A percentile compares a stretch with the other conserved stretches of the same genome.
These are phyloP conservation scores for Petrea volubilis DNA, from an alignment of 257 asterid species.

Conservation along the genomic window DNA sequence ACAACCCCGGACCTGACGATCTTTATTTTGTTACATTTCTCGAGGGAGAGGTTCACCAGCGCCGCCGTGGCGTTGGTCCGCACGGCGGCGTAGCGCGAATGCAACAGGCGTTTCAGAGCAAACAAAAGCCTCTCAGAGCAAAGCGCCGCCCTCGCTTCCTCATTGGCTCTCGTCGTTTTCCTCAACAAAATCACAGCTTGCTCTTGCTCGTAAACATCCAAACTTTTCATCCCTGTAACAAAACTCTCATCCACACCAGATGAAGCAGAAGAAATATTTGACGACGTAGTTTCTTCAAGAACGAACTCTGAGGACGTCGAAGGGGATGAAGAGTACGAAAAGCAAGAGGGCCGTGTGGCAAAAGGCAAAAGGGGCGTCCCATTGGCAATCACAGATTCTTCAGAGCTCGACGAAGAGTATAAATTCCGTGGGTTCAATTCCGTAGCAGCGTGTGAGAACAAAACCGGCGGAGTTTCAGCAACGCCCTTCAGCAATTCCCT, in stretches of 20 bases:
- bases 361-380: constrained; percentile 64
- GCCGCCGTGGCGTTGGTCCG: constrained; percentile 81
- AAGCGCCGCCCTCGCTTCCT: constrained; percentile 55
- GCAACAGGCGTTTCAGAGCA: constrained; percentile 57
- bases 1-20: constrained; percentile 78
- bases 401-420: constrained; percentile 70
- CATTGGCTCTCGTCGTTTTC: constrained; percentile 61
- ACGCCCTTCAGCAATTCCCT: constrained; percentile 48
- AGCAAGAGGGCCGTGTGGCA: constrained; percentile 69
- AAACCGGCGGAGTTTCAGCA: constrained; percentile 44
- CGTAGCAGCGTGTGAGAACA: constrained; percentile 52
- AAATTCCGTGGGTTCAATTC: constrained; percentile 46
- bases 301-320: constrained; percentile 71
- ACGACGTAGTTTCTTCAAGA: constrained; percentile 39
- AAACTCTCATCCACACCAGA: constrained; percentile 48
- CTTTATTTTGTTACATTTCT: constrained; percentile 62
- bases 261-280: constrained; percentile 16
- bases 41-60: constrained; percentile 85
- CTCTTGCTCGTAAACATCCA: constrained; percentile 76
- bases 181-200: constrained; percentile 70
- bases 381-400: constrained; percentile 86
- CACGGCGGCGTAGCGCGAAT: constrained; percentile 63
- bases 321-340: constrained; percentile 65
- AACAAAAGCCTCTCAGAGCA: constrained; percentile 66
- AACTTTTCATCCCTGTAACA: constrained; percentile 39